A percentile compares a stretch with the other conserved stretches of the same genome.
Evolutionary conservation across 78 protist species (phyloP).

Genomic region (Dictyostelium citrinum): DNA sequence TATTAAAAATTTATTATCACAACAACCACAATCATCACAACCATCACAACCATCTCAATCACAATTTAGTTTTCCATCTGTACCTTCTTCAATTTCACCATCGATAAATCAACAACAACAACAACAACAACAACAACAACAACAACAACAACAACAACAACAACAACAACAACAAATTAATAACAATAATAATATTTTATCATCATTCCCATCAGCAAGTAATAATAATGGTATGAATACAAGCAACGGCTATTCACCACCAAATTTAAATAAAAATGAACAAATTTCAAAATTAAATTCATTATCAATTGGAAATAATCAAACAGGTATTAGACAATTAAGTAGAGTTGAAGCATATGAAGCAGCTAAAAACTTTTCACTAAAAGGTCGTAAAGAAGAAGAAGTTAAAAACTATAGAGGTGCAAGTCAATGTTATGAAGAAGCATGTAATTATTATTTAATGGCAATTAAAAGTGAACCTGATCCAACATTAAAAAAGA

Average conservation of each 20-base stretch:
- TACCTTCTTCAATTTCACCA: not conserved
- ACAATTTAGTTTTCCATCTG: not conserved
- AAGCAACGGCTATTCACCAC: slow-evolving; percentile 14
- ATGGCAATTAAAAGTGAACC: slow-evolving; percentile 59
- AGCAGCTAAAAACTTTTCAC: slow-evolving; percentile 18
- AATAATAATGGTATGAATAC: not conserved
- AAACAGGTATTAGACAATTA: not conserved
- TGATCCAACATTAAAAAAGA: slow-evolving; percentile 37
- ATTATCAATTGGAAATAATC: not conserved
- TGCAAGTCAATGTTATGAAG: slow-evolving; percentile 48
- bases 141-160: not conserved
- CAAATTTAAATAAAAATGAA: not conserved
- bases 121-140: not conserved
- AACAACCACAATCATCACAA: not conserved
- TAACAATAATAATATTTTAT: not conserved
- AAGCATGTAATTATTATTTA: slow-evolving; percentile 45
- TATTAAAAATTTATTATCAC: slow-evolving; percentile 37
- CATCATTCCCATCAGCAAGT: slow-evolving; percentile 31
- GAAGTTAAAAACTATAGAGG: slow-evolving; percentile 43
- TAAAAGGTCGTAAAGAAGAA: slow-evolving; percentile 60
- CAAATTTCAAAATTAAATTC: slow-evolving; percentile 29
- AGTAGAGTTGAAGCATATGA: slow-evolving; percentile 67
- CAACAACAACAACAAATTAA: not conserved
- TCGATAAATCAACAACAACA: not conserved
- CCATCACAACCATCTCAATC: not conserved